phyloP scores from a whole-genome alignment of 495 filamentous ascomycete species.

The Daldinia childiae region DNA sequence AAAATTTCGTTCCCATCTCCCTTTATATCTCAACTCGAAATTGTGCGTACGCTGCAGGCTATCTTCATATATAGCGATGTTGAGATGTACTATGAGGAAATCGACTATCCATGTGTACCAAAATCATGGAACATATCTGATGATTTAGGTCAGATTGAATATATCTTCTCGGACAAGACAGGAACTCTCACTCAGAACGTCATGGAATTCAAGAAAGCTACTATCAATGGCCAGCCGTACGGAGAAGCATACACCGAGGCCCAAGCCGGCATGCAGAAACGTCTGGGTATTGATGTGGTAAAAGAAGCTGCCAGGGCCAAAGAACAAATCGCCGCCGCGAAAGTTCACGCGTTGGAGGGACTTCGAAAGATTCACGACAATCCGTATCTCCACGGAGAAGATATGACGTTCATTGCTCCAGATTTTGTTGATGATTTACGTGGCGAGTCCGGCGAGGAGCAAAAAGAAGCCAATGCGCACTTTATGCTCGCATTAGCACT shows the following conservation, averaged over 20 bases:
- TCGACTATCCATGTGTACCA: constrained; percentile 93
- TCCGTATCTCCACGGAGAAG: constrained; percentile 88
- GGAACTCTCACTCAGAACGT: constrained; percentile 98
- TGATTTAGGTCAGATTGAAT: constrained; percentile 98
- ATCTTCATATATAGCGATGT: constrained; percentile 98
- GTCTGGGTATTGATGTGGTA: constrained; percentile 86
- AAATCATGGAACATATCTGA: constrained; percentile 99
- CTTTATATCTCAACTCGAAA: constrained; percentile 96
- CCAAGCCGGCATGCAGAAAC: constrained; percentile 91
- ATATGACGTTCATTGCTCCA: constrained; percentile 90
- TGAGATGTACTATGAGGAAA: constrained; percentile 93
- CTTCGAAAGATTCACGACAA: constrained; percentile 85
- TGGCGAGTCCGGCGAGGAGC: constrained; percentile 78
- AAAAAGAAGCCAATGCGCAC: constrained; percentile 77
- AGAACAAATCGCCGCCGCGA: constrained; percentile 82
- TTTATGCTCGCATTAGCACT: constrained; percentile 97
- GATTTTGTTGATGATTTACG: constrained; percentile 84
- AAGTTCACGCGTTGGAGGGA: constrained; percentile 72
- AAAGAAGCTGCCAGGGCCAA: constrained; percentile 75
- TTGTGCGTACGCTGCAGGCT: constrained; percentile 90
- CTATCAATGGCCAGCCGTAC: constrained; percentile 92
- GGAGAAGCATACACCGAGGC: constrained; percentile 98
- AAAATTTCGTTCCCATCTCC: constrained; percentile 98
- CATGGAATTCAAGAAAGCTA: constrained; percentile 99
- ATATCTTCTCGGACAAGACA: constrained; percentile 99